Percentiles rank a stretch among this genome's conserved stretches.
Conservation (phyloP, 257 asterid genomes). For the Solanum commersonii region DNA sequence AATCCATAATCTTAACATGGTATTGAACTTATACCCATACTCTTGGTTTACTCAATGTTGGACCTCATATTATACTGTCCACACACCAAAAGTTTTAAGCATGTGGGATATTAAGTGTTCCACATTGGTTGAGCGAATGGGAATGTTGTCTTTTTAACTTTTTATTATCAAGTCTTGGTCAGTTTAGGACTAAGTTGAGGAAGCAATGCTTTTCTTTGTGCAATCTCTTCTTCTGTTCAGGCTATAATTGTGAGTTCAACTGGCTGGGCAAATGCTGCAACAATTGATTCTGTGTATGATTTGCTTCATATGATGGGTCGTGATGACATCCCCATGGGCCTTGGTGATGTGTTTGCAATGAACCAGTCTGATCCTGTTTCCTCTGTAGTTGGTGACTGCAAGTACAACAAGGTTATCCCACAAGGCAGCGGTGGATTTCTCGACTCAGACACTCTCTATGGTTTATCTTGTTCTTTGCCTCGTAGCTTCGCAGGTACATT, state of each 20-base stretch:
- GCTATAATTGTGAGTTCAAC: conserved; percentile 67
- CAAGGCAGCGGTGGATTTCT: conserved; percentile 76
- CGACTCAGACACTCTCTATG: conserved; percentile 79
- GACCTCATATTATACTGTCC: background rate
- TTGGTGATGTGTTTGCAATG: conserved; percentile 55
- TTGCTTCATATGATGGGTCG: conserved; percentile 92
- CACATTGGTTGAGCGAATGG: background rate
- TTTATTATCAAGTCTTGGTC: background rate
- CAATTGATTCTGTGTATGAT: conserved; percentile 71
- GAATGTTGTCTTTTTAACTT: background rate
- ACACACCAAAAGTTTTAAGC: background rate
- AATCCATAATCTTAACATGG: background rate
- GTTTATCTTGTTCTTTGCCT: conserved; percentile 69
- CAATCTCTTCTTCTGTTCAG: conserved; percentile 18
- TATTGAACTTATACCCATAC: background rate
- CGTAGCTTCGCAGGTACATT: conserved; percentile 71
- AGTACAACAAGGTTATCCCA: conserved; percentile 63
- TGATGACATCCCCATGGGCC: conserved; percentile 73
- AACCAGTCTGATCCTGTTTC: conserved; percentile 41
- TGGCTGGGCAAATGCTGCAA: conserved; percentile 91
- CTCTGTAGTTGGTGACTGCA: conserved; percentile 69
- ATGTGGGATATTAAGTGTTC: background rate
- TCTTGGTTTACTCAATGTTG: background rate
- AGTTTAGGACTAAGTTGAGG: background rate
- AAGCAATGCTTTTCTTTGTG: background rate